Base-by-base conservation (phyloP, 1,139 yeast genomes). In the Entelexis sorbosivorans region DNA sequence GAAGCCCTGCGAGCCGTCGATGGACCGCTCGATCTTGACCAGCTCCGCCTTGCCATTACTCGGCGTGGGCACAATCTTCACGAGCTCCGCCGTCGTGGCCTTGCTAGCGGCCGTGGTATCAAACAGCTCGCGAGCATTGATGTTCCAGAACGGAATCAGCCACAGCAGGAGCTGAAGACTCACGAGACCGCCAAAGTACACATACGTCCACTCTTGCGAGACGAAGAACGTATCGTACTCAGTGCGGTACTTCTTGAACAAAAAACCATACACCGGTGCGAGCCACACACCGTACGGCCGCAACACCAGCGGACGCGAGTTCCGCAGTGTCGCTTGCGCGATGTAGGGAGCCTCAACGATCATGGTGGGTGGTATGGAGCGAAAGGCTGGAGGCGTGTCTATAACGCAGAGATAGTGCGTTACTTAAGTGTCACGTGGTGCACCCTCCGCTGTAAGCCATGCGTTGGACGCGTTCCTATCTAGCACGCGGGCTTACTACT, bases 101-200 rank as follows among this genome's bases (percentile, higher is more conserved):
- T 28, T 45, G 49, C 71, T 62, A n/a, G 81, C 70, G 10, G 52
- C 49, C 3, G 29, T 33, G 19, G 63, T 60, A 44, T 56, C 58
- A 70, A 91, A 88, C n/a, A 67, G 67, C 35, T 86, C 76, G 57
- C 79, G 77, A 55, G 91, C 70, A 52, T 78, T 75, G 53, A 88
- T 77, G 64, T 82, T 87, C 99, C 99, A 91, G 64, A 84, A 84
- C n/a, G 98, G 96, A 79, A 88, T 78, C 66, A 91, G 76, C 82
- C 91, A 77, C 53, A 91, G 70, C 65, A 91, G 72, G 54, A 81
- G 71, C 64, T 91, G 93, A 52, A 83, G 56, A 8, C 95, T 79
- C 32, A 82, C 67, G 51, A 89, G 74, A 9, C 87, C 68, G 53
- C 94, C 83, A 44, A 87, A 71, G 62, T 79, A 89, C 36, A 91